Conservation (phyloP, 2,329 filamentous ascomycete genomes). For the Monosporascus sp. region DNA sequence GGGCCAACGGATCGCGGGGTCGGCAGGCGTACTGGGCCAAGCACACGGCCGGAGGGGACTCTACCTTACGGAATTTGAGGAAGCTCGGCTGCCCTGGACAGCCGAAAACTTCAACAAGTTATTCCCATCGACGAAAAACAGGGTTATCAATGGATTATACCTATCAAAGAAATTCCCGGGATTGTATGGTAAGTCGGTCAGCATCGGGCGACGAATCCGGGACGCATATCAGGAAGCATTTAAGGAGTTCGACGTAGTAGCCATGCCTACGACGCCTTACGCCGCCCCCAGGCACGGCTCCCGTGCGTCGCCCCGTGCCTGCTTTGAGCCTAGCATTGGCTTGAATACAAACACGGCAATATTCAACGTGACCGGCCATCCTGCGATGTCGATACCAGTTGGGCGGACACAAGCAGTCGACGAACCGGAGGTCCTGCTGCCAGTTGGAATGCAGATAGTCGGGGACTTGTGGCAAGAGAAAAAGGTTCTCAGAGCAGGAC, state of each 20-base stretch:
- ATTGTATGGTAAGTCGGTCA: conserved; percentile 43
- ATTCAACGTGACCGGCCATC: conserved; percentile 53
- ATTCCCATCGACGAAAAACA: conserved; percentile 49
- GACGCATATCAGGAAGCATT: conserved; percentile 40
- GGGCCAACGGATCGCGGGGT: conserved; percentile 39
- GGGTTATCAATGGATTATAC: conserved; percentile 46
- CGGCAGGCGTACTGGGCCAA: conserved; percentile 36
- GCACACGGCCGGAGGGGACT: conserved; percentile 42
- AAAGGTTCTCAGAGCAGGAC: conserved; percentile 35
- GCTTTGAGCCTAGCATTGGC: conserved; percentile 46
- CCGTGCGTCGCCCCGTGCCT: conserved; percentile 33
- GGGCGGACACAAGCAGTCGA: conserved; percentile 38
- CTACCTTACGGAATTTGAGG: conserved; percentile 44
- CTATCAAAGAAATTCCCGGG: conserved; percentile 37
- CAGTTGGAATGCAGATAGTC: conserved; percentile 51
- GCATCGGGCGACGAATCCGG: conserved; percentile 39
- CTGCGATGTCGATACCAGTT: conserved; percentile 46
- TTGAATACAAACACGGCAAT: conserved; percentile 47
- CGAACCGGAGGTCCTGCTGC: conserved; percentile 33
- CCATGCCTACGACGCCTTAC: conserved; percentile 39
- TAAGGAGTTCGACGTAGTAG: conserved; percentile 35
- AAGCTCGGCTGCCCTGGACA: conserved; percentile 39
- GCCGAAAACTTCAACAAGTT: conserved; percentile 44
- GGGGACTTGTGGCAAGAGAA: conserved; percentile 47
- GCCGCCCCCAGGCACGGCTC: conserved; percentile 28